A percentile compares a stretch with the other conserved stretches of the same genome.
These are phyloP conservation scores for Metschnikowia cubensis DNA, from an alignment of 805 yeast species.

Conservation along the genomic window DNA sequence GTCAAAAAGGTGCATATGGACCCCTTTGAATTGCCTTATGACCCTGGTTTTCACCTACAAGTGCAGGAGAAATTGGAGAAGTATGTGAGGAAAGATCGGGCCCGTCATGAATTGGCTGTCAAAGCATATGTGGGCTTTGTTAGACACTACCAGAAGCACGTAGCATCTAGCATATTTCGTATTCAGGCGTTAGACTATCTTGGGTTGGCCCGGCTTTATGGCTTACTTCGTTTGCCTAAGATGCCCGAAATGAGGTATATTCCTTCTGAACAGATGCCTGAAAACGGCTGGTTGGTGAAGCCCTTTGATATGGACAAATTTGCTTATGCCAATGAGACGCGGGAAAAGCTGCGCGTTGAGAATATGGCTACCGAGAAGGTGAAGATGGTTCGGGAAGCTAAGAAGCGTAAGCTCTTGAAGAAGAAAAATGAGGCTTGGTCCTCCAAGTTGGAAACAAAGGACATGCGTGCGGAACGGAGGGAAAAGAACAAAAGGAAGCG, in stretches of 20 bases:
- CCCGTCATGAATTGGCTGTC: conserved; percentile 76
- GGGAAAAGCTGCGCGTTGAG: conserved; percentile 59
- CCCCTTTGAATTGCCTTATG: conserved; percentile 29
- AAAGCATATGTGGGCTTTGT: conserved; percentile 79
- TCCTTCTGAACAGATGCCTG: conserved; percentile 47
- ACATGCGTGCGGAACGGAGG: conserved; percentile 56
- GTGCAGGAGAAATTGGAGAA: conserved; percentile 26
- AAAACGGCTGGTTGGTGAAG: conserved; percentile 68
- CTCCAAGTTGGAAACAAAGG: conserved; percentile 58
- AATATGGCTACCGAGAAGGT: conserved; percentile 48
- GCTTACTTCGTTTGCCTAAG: conserved; percentile 77
- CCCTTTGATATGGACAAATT: conserved; percentile 65
- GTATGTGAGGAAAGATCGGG: conserved; percentile 72
- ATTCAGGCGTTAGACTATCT: conserved; percentile 64
- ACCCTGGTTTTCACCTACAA: conserved; percentile 24
- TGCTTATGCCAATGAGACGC: conserved; percentile 57
- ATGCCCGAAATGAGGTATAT: conserved; percentile 83
- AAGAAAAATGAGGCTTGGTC: conserved; percentile 77
- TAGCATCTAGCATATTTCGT: conserved; percentile 85
- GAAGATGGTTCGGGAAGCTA: conserved; percentile 36
- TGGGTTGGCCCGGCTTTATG: conserved; percentile 71
- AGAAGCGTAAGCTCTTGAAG: conserved; percentile 41
- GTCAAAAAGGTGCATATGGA: conserved; percentile 58
- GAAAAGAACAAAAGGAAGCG: conserved; percentile 63
- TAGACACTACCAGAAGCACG: conserved; percentile 80